Evolutionary conservation across 495 filamentous ascomycete species (phyloP), one percentile per base, ranked within the genome.

Genomic region (Podospora pseudocomata): DNA sequence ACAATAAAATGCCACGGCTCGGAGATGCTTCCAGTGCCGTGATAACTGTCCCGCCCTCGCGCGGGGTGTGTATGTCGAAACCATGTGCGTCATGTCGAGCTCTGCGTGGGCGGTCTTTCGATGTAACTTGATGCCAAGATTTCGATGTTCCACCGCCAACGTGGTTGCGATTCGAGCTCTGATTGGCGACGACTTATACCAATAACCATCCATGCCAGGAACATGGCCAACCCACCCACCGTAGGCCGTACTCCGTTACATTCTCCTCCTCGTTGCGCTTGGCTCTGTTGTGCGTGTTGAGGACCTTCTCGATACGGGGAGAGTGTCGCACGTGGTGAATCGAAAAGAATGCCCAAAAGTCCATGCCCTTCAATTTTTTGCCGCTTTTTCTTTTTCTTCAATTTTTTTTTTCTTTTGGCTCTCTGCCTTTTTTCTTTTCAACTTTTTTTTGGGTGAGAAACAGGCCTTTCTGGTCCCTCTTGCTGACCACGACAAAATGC

Each of bases 301-400:
- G 19, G 60, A 53, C 61, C 61, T 63, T 63, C 32, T 63, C 18
- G 13, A 63, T 63, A 49, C 34, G 61, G 61, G 19, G 39, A 49
- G 39, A 49, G 39, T 49, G 9, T 49, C 39, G 39, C 39, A 49
- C 39, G 39, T 49, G 39, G 39, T 49, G 39, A 49, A 49, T 13
- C 39, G 16, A 18, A n/a, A 49, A 49, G 19, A 32, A 9, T 9
- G 32, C 15, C 61, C 34, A 20, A 20, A 23, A 23, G 23, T 2
- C 5, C 19, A 16, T 49, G 27, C 23, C n/a, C 9, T n/a, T 18
- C 39, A 28, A 63, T 11, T 15, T 63, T 28, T 15, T 63, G 32
- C 18, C n/a, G 11, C 5, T 34, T 32, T 39, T 49, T 32, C 4
- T 49, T 1, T 63, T 18, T 26, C 16, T 49, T 18, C 13, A 23